Evolutionary conservation across 2,329 filamentous ascomycete species (phyloP).

Genomic region (Sclerotinia subarctica): DNA sequence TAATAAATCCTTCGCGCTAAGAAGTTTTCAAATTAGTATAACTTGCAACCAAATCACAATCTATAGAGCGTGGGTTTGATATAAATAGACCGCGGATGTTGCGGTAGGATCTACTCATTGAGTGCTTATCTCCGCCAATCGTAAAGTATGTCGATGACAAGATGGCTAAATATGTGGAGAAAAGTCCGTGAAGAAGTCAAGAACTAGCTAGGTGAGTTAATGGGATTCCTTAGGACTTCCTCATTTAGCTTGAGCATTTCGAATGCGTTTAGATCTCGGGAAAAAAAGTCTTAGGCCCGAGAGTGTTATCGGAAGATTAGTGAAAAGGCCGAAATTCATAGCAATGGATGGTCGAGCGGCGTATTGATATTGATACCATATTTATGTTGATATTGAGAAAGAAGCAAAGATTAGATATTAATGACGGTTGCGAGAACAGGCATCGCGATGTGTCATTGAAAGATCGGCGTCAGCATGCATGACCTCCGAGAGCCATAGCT

Average conservation of each 20-base stretch:
- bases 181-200: background rate
- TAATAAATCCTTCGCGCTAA: background rate
- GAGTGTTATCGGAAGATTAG: background rate
- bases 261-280: background rate
- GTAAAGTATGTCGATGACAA: background rate
- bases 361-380: background rate
- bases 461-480: background rate
- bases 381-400: background rate
- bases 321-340: background rate
- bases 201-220: background rate
- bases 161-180: background rate
- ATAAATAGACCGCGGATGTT: slow-evolving; percentile 6
- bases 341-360: no score
- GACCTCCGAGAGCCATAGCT: no score
- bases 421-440: background rate
- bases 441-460: background rate
- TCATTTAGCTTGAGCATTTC: background rate
- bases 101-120: background rate
- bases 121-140: background rate
- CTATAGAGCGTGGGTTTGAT: background rate
- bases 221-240: background rate
- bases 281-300: background rate
- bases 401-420: background rate
- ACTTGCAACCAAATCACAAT: background rate
- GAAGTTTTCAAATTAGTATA: background rate